Evolutionary conservation across 1,139 yeast species (phyloP).

Genomic region (Wickerhamiella infanticola): DNA sequence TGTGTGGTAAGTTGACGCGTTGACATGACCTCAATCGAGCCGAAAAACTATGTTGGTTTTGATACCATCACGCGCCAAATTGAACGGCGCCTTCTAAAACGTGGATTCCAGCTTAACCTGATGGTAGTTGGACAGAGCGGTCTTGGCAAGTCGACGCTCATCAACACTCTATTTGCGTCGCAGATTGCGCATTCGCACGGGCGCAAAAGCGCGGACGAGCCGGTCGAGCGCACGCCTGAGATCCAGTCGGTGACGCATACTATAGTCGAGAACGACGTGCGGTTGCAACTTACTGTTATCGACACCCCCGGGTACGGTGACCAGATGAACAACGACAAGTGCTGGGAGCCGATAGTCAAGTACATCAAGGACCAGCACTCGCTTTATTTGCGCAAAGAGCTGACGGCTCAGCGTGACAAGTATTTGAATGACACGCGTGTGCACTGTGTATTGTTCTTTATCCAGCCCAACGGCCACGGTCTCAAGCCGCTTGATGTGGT

Average conservation of each 20-base stretch:
- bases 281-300: constrained; percentile 68
- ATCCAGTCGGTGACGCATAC: constrained; percentile 58
- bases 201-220: constrained; percentile 47
- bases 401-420: constrained; percentile 88
- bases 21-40: constrained; percentile 10
- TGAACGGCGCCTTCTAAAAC: constrained; percentile 76
- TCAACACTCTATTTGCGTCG: constrained; percentile 80
- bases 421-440: constrained; percentile 80
- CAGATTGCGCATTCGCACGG: constrained; percentile 64
- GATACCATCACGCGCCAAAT: constrained; percentile 93
- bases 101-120: constrained; percentile 87
- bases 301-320: constrained; percentile 99
- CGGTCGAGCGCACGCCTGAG: constrained; percentile 78
- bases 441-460: constrained; percentile 82
- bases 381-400: constrained; percentile 80
- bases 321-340: constrained; percentile 86
- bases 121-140: constrained; percentile 94
- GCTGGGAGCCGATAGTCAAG: constrained; percentile 91
- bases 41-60: constrained; percentile 62
- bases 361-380: constrained; percentile 95
- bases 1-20: background rate
- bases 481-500: constrained; percentile 69
- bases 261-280: constrained; percentile 71
- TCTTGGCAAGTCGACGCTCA: constrained; percentile 79
- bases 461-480: constrained; percentile 75